Evolutionary conservation across 2,329 filamentous ascomycete genomes (phyloP), one percentile per base, ranked within the genome.

Genomic region (Coleophoma crateriformis): DNA sequence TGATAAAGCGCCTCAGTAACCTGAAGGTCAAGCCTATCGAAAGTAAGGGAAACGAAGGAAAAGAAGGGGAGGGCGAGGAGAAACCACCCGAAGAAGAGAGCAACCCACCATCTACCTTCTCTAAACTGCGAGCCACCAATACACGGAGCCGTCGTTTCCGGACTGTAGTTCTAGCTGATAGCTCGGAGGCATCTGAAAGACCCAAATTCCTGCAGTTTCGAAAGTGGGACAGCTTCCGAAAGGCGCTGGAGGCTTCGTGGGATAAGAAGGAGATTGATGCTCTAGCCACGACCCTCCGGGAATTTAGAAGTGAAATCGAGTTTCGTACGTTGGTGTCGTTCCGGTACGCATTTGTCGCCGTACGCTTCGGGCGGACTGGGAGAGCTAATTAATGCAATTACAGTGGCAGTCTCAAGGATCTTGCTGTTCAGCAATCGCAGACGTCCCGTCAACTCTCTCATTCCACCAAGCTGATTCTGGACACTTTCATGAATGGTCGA

Each of bases 201-300:
- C 19, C 19, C 3, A 3, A 19, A 19, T 19, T 19, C 19, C 19
- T 19, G 19, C 19, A 19, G 19, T 19, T 19, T 19, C 19, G 19
- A 19, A 11, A 5, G 5, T 51, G 49, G 49, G 40, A 51, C 13
- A 35, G 39, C n/a, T 51, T 51, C 34, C 42, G 33, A 33, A 48
- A 38, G 22, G 49, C 45, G 2, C 19, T 51, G 8, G 17, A 46
- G 37, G 34, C 33, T 7, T 35, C 33, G 8, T 51, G 49, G 49
- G 27, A 40, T 32, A 46, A 37, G n/a, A 35, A 48, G 17, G 45
- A 48, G 13, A 39, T 51, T 19, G 45, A 51, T 11, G n/a, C 12
- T 2, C 33, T 51, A 17, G 39, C 32, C 8, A 27, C 20, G 4
- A 46, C 42, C n/a, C 27, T 51, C 3, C 15, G n/a, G 20, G 39